Percentiles rank a stretch among this genome's conserved stretches.
phyloP scores from a whole-genome alignment of 1,139 yeast species.

The Pneumocystis carinii region DNA sequence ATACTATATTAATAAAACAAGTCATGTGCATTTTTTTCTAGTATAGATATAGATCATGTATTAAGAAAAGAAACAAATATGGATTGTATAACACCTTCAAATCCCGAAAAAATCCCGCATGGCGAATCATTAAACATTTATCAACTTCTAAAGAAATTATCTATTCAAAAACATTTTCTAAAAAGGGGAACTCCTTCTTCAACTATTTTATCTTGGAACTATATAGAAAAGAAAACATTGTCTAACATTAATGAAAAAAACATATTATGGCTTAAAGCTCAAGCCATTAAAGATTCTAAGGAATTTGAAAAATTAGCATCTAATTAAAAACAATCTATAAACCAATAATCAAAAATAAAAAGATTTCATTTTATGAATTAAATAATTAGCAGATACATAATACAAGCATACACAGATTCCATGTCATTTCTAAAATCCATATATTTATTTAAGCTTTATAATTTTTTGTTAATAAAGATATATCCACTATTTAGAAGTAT shows the following conservation, averaged over 20 bases:
- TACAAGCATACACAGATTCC: background rate
- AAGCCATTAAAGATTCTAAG: background rate
- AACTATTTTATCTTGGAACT: background rate
- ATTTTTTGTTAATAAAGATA: background rate
- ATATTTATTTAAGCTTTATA: background rate
- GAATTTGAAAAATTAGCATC: background rate
- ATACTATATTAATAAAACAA: background rate
- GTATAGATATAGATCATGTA: slow-evolving; percentile 79
- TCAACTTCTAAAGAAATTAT: slow-evolving; percentile 30
- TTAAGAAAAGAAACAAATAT: slow-evolving; percentile 77
- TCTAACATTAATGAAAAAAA: background rate
- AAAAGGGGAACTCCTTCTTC: background rate
- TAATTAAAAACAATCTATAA: background rate
- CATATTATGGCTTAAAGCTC: background rate
- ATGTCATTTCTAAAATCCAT: background rate
- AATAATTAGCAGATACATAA: background rate
- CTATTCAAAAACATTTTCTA: background rate
- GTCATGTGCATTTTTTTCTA: slow-evolving; percentile 65
- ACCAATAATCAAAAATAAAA: background rate
- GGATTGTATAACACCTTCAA: slow-evolving; percentile 85
- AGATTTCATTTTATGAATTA: background rate
- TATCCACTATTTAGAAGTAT: background rate
- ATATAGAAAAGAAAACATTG: background rate
- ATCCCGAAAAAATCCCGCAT: slow-evolving; percentile 51
- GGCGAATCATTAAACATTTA: slow-evolving; percentile 64